A percentile compares a stretch with the other conserved stretches of the same genome.
Conservation (phyloP, 768 basidiomycete genomes). For the Leucosporidium scottii region DNA sequence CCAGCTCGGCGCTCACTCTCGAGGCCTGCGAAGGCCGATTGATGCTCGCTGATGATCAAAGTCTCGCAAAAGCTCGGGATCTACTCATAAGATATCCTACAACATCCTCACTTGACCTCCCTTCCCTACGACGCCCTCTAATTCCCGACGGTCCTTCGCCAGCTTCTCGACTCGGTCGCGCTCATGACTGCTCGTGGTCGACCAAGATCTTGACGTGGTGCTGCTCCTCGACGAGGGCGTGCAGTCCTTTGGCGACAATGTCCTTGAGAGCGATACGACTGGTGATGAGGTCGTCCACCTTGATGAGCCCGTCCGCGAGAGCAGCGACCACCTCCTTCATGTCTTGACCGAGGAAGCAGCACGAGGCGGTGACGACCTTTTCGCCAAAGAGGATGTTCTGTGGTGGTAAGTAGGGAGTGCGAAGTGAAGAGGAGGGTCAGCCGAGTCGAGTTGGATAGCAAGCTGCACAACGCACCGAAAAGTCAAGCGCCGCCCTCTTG, state of each 20-base stretch:
- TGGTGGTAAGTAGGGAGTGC: background rate
- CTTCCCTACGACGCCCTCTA: too few species aligned
- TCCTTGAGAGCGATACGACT: conserved; percentile 46
- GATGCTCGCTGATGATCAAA: too few species aligned
- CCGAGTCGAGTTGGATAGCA: too few species aligned
- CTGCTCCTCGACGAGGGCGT: conserved; percentile 46
- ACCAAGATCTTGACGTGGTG: conserved; percentile 48
- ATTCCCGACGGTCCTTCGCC: too few species aligned
- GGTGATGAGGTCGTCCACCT: conserved; percentile 48
- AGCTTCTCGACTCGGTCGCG: too few species aligned
- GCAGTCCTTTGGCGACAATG: conserved; percentile 47
- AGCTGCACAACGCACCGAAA: conserved; percentile 28
- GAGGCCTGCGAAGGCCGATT: too few species aligned
- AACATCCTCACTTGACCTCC: too few species aligned
- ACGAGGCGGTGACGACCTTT: conserved; percentile 45
- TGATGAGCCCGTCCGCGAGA: conserved; percentile 45
- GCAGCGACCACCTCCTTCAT: conserved; percentile 47
- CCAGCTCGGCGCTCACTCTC: too few species aligned
- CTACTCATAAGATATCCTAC: too few species aligned
- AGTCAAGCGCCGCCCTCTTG: conserved; percentile 41
- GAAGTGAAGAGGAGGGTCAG: background rate
- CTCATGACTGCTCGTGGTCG: background rate
- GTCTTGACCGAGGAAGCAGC: conserved; percentile 44
- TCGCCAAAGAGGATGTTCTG: conserved; percentile 46
- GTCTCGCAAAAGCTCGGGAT: too few species aligned